Percentiles rank a stretch among this genome's conserved stretches.
Evolutionary conservation across 768 basidiomycete species (phyloP).

Genomic region (Trametes cinnabarina): DNA sequence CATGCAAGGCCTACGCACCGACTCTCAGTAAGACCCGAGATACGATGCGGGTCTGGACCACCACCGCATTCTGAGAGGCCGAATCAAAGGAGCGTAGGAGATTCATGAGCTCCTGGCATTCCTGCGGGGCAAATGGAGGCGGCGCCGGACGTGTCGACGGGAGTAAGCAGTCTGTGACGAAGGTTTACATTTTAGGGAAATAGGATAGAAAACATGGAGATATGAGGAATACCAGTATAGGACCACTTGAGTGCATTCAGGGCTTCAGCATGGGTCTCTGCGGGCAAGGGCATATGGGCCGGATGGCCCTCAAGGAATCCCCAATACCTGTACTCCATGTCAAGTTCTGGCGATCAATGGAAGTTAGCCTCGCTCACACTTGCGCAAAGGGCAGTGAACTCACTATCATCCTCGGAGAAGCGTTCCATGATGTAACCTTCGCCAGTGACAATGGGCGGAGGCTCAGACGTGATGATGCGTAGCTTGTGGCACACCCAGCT

Average conservation of each 20-base stretch:
- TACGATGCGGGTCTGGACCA: constrained; percentile 61
- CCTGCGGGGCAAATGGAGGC: constrained; percentile 71
- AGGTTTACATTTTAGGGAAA: not conserved
- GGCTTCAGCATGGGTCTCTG: constrained; percentile 61
- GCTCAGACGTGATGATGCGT: constrained; percentile 49
- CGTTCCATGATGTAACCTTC: constrained; percentile 22
- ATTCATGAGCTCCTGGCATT: constrained; percentile 71
- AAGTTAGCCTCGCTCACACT: not conserved
- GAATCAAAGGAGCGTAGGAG: constrained; percentile 49
- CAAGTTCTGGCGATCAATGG: constrained; percentile 49
- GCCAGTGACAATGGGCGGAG: constrained; percentile 31
- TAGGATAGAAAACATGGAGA: not conserved
- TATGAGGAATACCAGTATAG: constrained; percentile 53
- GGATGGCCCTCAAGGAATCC: constrained; percentile 77
- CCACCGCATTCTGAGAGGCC: constrained; percentile 43
- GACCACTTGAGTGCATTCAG: constrained; percentile 78
- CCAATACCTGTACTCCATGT: constrained; percentile 82
- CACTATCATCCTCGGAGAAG: constrained; percentile 41
- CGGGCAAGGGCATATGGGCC: constrained; percentile 60
- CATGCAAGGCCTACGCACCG: constrained; percentile 43
- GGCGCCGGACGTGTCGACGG: constrained; percentile 54
- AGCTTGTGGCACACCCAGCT: constrained; percentile 69
- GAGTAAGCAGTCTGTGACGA: constrained; percentile 60
- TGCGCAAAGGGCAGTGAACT: constrained; percentile 20
- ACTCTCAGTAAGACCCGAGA: constrained; percentile 68